phyloP scores from a whole-genome alignment of 257 asterid species.

The Solanum okadae region DNA sequence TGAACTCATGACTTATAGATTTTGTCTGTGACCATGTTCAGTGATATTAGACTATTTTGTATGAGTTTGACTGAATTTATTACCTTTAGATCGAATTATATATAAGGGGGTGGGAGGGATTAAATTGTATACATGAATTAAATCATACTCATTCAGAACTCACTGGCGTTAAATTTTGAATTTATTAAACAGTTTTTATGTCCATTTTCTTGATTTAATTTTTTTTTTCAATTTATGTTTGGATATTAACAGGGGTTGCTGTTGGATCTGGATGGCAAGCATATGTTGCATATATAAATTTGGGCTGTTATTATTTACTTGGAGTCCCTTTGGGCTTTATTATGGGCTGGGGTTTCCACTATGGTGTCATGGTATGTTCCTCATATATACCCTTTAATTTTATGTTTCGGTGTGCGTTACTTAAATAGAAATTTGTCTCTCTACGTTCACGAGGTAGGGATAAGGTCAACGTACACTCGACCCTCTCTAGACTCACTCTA shows the following conservation, averaged over 20 bases:
- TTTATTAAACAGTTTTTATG: background rate
- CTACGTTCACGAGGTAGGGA: background rate
- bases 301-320: conserved; percentile 35
- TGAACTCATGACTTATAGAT: background rate
- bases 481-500: background rate
- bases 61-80: background rate
- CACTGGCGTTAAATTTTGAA: background rate
- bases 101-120: background rate
- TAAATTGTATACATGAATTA: background rate
- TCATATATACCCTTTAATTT: background rate
- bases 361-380: conserved; percentile 42
- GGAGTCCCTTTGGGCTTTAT: conserved; percentile 43
- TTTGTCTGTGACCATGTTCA: fast-evolving
- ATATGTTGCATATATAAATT: conserved; percentile 39
- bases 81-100: background rate
- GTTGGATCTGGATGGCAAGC: conserved; percentile 62
- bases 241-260: conserved; percentile 31
- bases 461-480: fast-evolving
- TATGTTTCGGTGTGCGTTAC: background rate
- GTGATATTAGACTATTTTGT: background rate
- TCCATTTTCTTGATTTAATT: background rate
- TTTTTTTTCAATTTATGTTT: background rate
- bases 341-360: conserved; percentile 29
- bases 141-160: background rate
- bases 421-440: background rate